Percentiles rank a stretch among this genome's conserved stretches.
These are phyloP conservation scores for Triglochin maritima DNA, from an alignment of 106 monocot genomes.

Conservation along the genomic window DNA sequence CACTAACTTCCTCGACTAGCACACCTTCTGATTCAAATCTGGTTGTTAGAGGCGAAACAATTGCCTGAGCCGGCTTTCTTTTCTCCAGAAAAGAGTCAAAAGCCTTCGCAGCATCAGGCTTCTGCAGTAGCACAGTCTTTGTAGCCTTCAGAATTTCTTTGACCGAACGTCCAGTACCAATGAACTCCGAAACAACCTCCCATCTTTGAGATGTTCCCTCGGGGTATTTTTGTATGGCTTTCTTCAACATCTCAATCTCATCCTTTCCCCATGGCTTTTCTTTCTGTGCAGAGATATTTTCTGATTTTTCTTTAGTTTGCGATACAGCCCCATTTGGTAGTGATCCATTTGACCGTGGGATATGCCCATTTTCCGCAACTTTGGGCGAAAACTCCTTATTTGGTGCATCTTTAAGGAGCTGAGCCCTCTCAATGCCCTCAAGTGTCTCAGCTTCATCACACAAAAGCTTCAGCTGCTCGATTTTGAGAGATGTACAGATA, in stretches of 20 bases:
- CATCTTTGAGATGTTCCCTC: conserved; percentile 81
- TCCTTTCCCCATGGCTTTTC: conserved; percentile 80
- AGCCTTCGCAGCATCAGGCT: conserved; percentile 77
- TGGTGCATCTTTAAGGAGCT: conserved; percentile 35
- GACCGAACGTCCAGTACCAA: conserved; percentile 79
- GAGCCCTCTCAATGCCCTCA: conserved; percentile 38
- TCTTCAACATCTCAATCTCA: conserved; percentile 78
- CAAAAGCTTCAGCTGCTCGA: conserved; percentile 41
- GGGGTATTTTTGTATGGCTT: conserved; percentile 72
- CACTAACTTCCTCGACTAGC: conserved; percentile 25
- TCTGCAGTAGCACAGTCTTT: conserved; percentile 85
- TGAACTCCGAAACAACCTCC: conserved; percentile 91
- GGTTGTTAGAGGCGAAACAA: conserved; percentile 67
- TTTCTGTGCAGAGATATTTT: conserved; percentile 50
- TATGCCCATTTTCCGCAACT: conserved; percentile 12
- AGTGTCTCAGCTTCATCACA: conserved; percentile 47
- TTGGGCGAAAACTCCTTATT: background rate
- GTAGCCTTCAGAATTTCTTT: conserved; percentile 92
- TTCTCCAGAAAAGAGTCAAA: conserved; percentile 90
- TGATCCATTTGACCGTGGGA: conserved; percentile 9
- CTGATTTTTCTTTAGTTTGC: conserved; percentile 3
- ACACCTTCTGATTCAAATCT: conserved; percentile 33
- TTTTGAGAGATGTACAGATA: conserved; percentile 53
- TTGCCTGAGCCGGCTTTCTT: conserved; percentile 56
- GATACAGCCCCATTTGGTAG: conserved; percentile 6